Conservation (phyloP, 1,139 yeast species). For the Pneumocystis wakefieldiae region DNA sequence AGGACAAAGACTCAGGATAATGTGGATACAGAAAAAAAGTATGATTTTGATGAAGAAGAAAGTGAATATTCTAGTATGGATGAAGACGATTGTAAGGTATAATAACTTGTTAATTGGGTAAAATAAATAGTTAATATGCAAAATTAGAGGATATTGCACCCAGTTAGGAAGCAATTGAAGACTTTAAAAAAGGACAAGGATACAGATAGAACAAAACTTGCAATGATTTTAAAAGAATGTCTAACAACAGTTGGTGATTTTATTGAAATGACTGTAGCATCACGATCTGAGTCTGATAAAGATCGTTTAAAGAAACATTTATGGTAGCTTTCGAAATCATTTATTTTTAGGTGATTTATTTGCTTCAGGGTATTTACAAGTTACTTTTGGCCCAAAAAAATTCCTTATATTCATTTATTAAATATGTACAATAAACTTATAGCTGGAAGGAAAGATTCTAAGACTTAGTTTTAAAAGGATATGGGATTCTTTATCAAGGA, state of each 20-base stretch:
- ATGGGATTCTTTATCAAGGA: neutral
- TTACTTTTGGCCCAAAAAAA: neutral
- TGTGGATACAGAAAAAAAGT: constrained; percentile 2
- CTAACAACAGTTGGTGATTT: constrained; percentile 67
- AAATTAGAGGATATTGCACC: constrained; percentile 34
- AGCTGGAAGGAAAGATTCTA: neutral
- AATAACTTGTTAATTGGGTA: neutral
- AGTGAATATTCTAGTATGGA: constrained; percentile 2
- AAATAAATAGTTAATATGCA: neutral
- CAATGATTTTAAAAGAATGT: constrained; percentile 55
- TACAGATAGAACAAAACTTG: constrained; percentile 81
- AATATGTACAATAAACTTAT: neutral
- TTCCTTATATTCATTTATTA: neutral
- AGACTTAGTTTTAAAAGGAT: neutral
- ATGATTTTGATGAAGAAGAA: constrained; percentile 1
- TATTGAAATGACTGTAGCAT: constrained; percentile 31
- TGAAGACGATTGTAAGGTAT: constrained; percentile 3
- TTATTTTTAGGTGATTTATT: neutral
- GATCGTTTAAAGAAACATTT: constrained; percentile 46
- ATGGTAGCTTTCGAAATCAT: constrained; percentile 31
- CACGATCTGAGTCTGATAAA: constrained; percentile 21
- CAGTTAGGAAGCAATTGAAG: constrained; percentile 60
- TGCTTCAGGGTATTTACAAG: neutral
- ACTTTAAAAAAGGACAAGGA: constrained; percentile 64
- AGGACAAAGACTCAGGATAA: constrained; percentile 5